Conservation (phyloP, 2,329 filamentous ascomycete species). For the Xylaria multiplex region DNA sequence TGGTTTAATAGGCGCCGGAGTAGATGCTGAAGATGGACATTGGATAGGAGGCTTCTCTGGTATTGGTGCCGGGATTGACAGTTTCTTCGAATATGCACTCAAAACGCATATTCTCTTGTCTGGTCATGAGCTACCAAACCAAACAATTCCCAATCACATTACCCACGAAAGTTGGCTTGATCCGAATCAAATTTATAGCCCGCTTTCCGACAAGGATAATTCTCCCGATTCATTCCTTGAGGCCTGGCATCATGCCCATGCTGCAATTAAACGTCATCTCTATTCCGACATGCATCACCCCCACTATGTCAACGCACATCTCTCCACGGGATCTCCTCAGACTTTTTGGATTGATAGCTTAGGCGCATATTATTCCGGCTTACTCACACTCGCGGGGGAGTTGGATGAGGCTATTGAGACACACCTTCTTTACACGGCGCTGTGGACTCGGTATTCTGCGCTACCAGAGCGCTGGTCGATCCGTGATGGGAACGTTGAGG, state of each 20-base stretch:
- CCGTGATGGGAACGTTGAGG: constrained; percentile 82
- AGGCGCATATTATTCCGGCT: constrained; percentile 92
- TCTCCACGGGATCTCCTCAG: constrained; percentile 85
- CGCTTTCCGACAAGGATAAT: constrained; percentile 71
- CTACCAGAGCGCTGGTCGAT: constrained; percentile 95
- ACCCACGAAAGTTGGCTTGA: constrained; percentile 62
- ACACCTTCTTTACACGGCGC: constrained; percentile 87
- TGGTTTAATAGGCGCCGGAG: constrained; percentile 87
- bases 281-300: constrained; percentile 87
- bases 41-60: constrained; percentile 93
- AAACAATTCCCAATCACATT: constrained; percentile 55
- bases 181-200: constrained; percentile 69
- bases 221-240: constrained; percentile 81
- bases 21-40: constrained; percentile 88
- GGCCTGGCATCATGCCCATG: constrained; percentile 86
- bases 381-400: constrained; percentile 86
- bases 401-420: constrained; percentile 90
- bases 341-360: constrained; percentile 97
- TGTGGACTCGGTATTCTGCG: constrained; percentile 95
- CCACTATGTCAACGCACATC: constrained; percentile 91
- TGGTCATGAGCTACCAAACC: constrained; percentile 70
- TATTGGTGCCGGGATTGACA: constrained; percentile 95
- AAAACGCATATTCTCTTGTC: constrained; percentile 94
- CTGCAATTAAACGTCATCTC: constrained; percentile 89
- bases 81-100: constrained; percentile 97